Evolutionary conservation across 2,329 filamentous ascomycete genomes (phyloP), one percentile per base, ranked within the genome.

Genomic region (Aspergillus sojae): DNA sequence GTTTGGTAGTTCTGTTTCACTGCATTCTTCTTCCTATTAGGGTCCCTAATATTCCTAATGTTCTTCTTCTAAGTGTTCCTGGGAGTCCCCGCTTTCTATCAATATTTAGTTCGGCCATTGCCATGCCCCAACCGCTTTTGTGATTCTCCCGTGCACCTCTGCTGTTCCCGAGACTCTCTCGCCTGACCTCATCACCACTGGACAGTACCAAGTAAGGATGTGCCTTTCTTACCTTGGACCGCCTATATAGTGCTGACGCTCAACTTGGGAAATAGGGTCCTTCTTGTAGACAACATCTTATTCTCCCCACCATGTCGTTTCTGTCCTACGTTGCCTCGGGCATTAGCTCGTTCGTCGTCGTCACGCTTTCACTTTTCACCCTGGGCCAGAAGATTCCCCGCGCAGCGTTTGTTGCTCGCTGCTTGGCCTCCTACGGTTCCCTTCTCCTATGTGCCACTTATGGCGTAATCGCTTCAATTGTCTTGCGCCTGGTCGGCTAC

Each of bases 381-480:
- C 68, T 81, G 21, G 79, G 80, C 19, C 69, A 74, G 55, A 80
- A 79, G 65, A 70, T 81, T 1, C 80, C 80, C 21, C 77, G 75
- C 36, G 75, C 81, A 45, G 79, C 79, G 36, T 84, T 84, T 67
- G 67, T 76, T 45, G 81, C 81, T 62, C 80, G 82, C 61, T 80
- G 79, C 62, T 74, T 84, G 16, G 76, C 81, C 23, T 74, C 81
- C 34, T 83, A 83, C 68, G 76, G 77, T 46, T 80, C 76, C 43
- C 74, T 83, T 19, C 65, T 82, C 50, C 58, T 79, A 21, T 80
- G 82, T 74, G 86, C 94, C 32, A 77, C 83, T 70, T 96, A 92
- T 79, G 95, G 94, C 64, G 91, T 92, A 63, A 65, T 92, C 54
- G 89, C 89, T 32, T 93, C 91, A 52, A 85, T 94, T 65, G 72